These are phyloP conservation scores for Butyriboletus loyo DNA, from an alignment of 768 basidiomycete species.

Conservation along the genomic window DNA sequence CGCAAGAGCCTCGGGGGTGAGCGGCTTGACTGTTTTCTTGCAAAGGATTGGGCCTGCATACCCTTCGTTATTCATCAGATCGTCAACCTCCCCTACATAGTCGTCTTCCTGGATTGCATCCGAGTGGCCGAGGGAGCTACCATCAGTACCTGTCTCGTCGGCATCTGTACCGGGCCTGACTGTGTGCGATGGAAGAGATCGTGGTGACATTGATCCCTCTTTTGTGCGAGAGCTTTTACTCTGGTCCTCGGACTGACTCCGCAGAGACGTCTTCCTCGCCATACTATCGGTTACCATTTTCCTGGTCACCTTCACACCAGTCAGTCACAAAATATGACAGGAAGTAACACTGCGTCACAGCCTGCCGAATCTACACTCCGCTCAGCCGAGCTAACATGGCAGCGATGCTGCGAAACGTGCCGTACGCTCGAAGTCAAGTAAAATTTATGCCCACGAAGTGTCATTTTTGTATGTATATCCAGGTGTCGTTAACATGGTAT, in stretches of 20 bases:
- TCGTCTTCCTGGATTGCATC: slow-evolving; percentile 26
- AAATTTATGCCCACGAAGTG: too few relatives aligned
- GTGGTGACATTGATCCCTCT: neutral
- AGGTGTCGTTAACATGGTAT: too few relatives aligned
- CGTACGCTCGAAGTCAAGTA: too few relatives aligned
- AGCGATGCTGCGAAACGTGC: too few relatives aligned
- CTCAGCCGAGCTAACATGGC: too few relatives aligned
- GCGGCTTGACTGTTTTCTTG: slow-evolving; percentile 60
- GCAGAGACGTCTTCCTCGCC: slow-evolving; percentile 1
- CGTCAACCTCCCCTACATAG: slow-evolving; percentile 23
- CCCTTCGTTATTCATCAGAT: slow-evolving; percentile 52
- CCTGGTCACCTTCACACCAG: too few relatives aligned
- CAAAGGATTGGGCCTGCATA: slow-evolving; percentile 46
- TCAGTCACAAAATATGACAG: too few relatives aligned
- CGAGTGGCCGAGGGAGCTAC: neutral
- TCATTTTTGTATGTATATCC: too few relatives aligned
- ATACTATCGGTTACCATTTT: too few relatives aligned
- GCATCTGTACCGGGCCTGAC: neutral
- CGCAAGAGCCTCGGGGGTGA: slow-evolving; percentile 72
- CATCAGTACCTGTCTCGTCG: neutral
- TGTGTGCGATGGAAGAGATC: neutral
- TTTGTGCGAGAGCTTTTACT: neutral
- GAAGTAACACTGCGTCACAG: too few relatives aligned
- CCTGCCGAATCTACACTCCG: too few relatives aligned
- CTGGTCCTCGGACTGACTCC: neutral